These are phyloP conservation scores for Diaporthe longicolla DNA, from an alignment of 2,329 filamentous ascomycete genomes.

Conservation along the genomic window DNA sequence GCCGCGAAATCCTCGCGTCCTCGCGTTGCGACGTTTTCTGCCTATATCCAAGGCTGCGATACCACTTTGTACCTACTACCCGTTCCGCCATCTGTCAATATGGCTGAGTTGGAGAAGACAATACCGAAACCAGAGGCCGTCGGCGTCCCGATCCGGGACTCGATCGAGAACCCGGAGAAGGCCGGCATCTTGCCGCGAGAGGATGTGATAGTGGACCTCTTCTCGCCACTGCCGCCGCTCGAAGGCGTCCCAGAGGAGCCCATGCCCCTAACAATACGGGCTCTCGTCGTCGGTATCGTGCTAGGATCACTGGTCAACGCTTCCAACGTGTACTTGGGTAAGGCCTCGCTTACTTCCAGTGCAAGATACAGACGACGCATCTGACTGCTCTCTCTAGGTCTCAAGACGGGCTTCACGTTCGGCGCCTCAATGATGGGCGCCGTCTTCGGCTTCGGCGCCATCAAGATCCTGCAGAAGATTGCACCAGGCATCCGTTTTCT, in stretches of 20 bases:
- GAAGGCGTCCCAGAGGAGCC: conserved; percentile 51
- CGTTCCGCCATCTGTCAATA: neutral
- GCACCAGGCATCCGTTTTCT: conserved; percentile 64
- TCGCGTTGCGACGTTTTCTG: neutral
- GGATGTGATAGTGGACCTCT: conserved; percentile 34
- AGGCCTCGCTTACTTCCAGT: neutral
- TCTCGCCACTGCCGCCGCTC: conserved; percentile 48
- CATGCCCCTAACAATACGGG: conserved; percentile 61
- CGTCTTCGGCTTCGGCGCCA: conserved; percentile 69
- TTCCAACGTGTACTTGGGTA: conserved; percentile 66
- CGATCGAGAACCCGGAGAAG: conserved; percentile 24
- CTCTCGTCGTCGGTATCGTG: conserved; percentile 60
- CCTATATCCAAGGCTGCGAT: neutral
- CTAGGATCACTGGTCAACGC: conserved; percentile 65
- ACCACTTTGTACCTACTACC: neutral
- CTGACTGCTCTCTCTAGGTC: conserved; percentile 46
- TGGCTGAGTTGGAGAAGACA: conserved; percentile 32
- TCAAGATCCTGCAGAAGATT: conserved; percentile 57
- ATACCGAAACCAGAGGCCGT: conserved; percentile 11
- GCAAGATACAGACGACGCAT: neutral
- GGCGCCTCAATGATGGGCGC: conserved; percentile 61
- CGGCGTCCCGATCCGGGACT: conserved; percentile 14
- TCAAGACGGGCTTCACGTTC: conserved; percentile 63
- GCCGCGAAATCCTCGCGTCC: neutral
- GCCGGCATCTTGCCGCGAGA: conserved; percentile 18